These are phyloP conservation scores for Ogataea pilisensis DNA, from an alignment of 805 yeast genomes.

Conservation along the genomic window DNA sequence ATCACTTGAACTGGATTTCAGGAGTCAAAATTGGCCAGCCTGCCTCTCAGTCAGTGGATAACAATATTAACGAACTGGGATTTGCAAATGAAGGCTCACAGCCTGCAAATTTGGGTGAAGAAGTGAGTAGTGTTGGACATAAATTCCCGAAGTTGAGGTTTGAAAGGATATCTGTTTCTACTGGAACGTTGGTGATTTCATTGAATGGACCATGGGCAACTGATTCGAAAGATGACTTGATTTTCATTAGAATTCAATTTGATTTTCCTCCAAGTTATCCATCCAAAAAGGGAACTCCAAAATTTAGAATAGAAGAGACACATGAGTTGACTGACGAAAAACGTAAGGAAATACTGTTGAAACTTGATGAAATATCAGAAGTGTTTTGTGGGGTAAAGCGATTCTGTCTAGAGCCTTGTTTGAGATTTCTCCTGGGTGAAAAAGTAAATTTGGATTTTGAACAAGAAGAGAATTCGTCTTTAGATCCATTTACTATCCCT, in stretches of 20 bases:
- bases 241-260: constrained; percentile 69
- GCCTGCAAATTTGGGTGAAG: constrained; percentile 80
- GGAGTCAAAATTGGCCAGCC: constrained; percentile 76
- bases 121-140: constrained; percentile 81
- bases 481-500: constrained; percentile 29
- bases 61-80: constrained; percentile 33
- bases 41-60: constrained; percentile 33
- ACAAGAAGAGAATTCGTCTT: constrained; percentile 23
- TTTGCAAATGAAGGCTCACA: constrained; percentile 32
- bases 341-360: constrained; percentile 45
- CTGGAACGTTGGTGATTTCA: constrained; percentile 76
- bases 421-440: constrained; percentile 80
- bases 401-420: constrained; percentile 76
- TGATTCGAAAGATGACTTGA: constrained; percentile 39
- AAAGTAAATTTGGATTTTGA: constrained; percentile 45
- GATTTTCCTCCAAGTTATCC: constrained; percentile 77
- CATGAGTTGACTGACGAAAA: constrained; percentile 54
- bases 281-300: constrained; percentile 39
- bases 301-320: constrained; percentile 72
- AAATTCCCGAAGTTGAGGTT: constrained; percentile 83
- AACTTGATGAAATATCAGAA: constrained; percentile 51
- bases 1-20: constrained; percentile 87
- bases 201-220: constrained; percentile 74
- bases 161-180: constrained; percentile 83
- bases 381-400: constrained; percentile 52